phyloP scores from a whole-genome alignment of 192 early-diverging fungal species.

The Powellomyces hirtus region DNA sequence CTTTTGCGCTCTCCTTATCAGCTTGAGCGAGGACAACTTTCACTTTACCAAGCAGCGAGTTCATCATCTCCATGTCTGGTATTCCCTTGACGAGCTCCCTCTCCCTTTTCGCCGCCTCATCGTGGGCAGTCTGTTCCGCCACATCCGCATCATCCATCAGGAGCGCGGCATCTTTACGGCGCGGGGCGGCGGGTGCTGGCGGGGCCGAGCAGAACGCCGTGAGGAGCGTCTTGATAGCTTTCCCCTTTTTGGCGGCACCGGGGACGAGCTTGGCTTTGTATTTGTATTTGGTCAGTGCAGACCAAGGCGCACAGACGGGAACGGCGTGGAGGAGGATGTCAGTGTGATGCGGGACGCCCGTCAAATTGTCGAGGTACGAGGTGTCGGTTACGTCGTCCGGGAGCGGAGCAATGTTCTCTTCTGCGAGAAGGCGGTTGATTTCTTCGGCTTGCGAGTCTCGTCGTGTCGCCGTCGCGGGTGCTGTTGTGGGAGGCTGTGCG shows the following conservation, averaged over 20 bases:
- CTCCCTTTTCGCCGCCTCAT: constrained; percentile 35
- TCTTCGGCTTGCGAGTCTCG: constrained; percentile 13
- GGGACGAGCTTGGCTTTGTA: constrained; percentile 94
- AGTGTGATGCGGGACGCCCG: constrained; percentile 68
- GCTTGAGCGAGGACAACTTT: constrained; percentile 46
- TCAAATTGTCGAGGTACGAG: constrained; percentile 71
- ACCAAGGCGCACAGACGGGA: constrained; percentile 93
- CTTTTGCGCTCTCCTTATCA: constrained; percentile 4
- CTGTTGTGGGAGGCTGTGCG: neutral
- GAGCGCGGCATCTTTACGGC: neutral
- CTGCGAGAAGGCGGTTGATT: constrained; percentile 31
- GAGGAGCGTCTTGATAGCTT: constrained; percentile 64
- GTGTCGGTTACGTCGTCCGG: constrained; percentile 28
- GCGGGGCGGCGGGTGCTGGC: constrained; percentile 29
- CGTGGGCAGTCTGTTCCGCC: constrained; percentile 26
- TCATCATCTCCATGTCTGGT: constrained; percentile 79
- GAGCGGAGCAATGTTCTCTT: constrained; percentile 35
- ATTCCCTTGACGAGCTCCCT: constrained; percentile 77
- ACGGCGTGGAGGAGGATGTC: constrained; percentile 84
- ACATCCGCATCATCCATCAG: neutral
- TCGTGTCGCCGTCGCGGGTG: neutral
- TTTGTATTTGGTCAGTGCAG: constrained; percentile 79
- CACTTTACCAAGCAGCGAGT: constrained; percentile 82
- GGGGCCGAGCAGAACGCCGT: constrained; percentile 39
- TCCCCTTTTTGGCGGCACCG: constrained; percentile 88